These are phyloP conservation scores for Hanseniaspora taiwanica DNA, from an alignment of 805 yeast genomes.

Conservation along the genomic window DNA sequence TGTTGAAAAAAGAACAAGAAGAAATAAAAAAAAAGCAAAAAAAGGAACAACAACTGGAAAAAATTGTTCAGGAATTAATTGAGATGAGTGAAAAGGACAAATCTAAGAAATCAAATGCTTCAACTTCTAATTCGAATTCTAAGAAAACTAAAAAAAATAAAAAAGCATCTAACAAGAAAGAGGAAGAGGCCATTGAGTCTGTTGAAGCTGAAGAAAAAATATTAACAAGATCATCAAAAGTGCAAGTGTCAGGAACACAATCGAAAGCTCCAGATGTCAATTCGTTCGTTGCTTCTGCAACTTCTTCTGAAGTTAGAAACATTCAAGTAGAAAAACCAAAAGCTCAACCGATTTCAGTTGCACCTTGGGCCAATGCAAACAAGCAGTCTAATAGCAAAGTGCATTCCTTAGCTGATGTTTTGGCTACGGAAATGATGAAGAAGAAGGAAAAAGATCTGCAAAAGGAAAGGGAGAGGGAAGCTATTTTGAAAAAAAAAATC, in stretches of 20 bases:
- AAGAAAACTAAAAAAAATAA: not conserved
- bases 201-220: too few species aligned
- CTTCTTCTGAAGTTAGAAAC: too few species aligned
- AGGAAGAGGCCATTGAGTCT: not conserved
- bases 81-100: not conserved
- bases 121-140: not conserved
- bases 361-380: constrained; percentile 2
- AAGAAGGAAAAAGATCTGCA: not conserved
- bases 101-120: not conserved
- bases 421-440: not conserved
- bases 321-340: not conserved
- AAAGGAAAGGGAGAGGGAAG: not conserved
- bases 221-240: too few species aligned
- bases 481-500: not conserved
- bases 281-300: too few species aligned
- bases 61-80: not conserved
- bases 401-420: not conserved
- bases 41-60: constrained; percentile 2
- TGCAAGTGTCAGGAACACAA: too few species aligned
- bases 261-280: too few species aligned
- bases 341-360: not conserved
- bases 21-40: constrained; percentile 3
- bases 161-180: not conserved
- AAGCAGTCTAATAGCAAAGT: not conserved
- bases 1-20: constrained; percentile 3